These are phyloP conservation scores for Solanum hybrid DNA, from an alignment of 305 asterid species.

Conservation along the genomic window DNA sequence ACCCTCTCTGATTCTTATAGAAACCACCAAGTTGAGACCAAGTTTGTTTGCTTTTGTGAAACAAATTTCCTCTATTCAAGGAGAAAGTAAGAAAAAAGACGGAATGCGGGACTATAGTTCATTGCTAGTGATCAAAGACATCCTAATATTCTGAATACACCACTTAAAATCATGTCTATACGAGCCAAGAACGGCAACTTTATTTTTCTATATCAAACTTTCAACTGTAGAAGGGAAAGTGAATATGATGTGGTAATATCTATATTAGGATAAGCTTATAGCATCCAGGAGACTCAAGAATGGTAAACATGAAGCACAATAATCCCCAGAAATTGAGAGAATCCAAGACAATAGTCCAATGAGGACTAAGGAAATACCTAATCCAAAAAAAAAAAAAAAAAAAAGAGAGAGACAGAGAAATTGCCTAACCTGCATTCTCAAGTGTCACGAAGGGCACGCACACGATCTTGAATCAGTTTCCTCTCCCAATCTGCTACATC, in stretches of 20 bases:
- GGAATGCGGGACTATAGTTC: neutral
- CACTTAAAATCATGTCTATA: neutral
- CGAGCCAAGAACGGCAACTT: neutral
- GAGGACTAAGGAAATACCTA: neutral
- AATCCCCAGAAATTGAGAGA: neutral
- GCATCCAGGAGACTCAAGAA: neutral
- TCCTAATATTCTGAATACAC: neutral
- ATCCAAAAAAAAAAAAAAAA: neutral
- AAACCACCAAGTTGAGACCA: neutral
- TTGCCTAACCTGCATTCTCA: slow-evolving; percentile 16
- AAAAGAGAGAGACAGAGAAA: neutral
- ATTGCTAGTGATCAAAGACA: neutral
- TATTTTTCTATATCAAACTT: neutral
- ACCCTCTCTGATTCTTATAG: neutral
- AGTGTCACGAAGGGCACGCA: slow-evolving; percentile 48
- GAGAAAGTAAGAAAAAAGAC: neutral
- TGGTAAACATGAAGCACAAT: neutral
- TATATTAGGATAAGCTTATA: neutral
- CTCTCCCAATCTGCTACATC: slow-evolving; percentile 82
- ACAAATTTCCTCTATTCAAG: neutral
- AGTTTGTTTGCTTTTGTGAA: neutral
- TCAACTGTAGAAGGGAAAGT: neutral
- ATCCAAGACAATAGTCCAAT: neutral
- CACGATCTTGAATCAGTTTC: slow-evolving; percentile 57
- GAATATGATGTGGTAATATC: neutral